A percentile compares a stretch with the other conserved stretches of the same genome.
Conservation (phyloP, 169 alveolate species). For the Plasmodium knowlesi region DNA sequence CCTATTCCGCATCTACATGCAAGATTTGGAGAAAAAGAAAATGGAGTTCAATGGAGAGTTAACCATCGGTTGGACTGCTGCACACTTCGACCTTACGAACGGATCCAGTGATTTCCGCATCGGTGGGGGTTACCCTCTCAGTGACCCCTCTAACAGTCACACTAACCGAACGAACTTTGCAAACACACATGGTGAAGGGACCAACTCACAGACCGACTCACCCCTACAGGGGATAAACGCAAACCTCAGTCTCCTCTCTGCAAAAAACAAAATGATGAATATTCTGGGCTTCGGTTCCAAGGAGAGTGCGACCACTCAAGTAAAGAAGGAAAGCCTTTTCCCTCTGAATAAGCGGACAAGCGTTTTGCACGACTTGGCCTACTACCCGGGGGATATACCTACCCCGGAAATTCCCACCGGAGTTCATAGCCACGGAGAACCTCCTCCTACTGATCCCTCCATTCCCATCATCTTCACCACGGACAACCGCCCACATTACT, state of each 20-base stretch:
- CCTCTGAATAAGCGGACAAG: slow-evolving; percentile 9
- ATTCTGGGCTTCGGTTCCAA: slow-evolving; percentile 41
- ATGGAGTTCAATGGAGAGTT: not conserved
- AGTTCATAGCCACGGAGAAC: no score
- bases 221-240: not conserved
- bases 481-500: slow-evolving; percentile 26
- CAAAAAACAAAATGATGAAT: slow-evolving; percentile 68
- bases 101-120: not conserved
- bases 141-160: not conserved
- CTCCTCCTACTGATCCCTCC: not conserved
- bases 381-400: not conserved
- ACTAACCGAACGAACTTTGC: not conserved
- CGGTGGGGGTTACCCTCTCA: not conserved
- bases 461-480: slow-evolving; percentile 10
- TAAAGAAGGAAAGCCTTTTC: slow-evolving; percentile 28
- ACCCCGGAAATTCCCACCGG: no score
- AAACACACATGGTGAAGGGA: not conserved
- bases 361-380: slow-evolving; percentile 30
- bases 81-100: not conserved
- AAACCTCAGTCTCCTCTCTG: not conserved
- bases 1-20: slow-evolving; percentile 19
- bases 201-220: not conserved
- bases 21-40: not conserved
- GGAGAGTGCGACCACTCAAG: not conserved
- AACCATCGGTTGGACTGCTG: not conserved